Evolutionary conservation across 768 basidiomycete species (phyloP), one percentile per base, ranked within the genome.

Genomic region (Amanita fuliginea): DNA sequence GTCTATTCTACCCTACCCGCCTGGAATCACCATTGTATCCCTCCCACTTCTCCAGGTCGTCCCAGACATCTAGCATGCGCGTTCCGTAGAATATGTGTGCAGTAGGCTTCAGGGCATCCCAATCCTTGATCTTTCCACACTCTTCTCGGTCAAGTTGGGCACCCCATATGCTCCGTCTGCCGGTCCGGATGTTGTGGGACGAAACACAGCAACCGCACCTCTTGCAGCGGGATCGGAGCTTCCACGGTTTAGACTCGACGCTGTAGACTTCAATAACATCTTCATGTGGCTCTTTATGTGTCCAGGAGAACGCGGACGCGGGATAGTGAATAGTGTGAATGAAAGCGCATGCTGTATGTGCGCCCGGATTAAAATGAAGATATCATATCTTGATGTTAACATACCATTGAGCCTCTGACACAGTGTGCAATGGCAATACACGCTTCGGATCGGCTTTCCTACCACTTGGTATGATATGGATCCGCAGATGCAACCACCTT

Each of bases 391-490:
- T 30, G 1, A 30, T 30, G 9, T 39, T 43, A 4, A 24, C 22
- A 30, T 57, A 75, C 81, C 77, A 54, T 64, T 76, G 45, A 83
- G 59, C 35, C 74, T 66, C 60, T 85, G 83, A 56, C 84, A 86
- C n/a, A 73, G 60, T 3, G 78, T 78, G 57, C 84, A 86, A 57
- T 86, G 84, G 54, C 81, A 85, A 56, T 77, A 84, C 4, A 77
- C 81, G 53, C 75, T 76, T 30, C 77, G 63, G 3, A 75, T 54
- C 0, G 82, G 80, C 30, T 58, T 61, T 1, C 75, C 76, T 9
- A 60, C 60, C 2, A 80, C 67, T 42, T 66, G 52, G 53, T 77
- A 84, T 0, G 74, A 60, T 3, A 75, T 64, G 3, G 65, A 54
- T n/a, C 74, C 68, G 52, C 83, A 85, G 56, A 76, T 80, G 60